A percentile compares a stretch with the other conserved stretches of the same genome.
These are phyloP conservation scores for Brassica hybrid DNA, from an alignment of 441 rosid genomes.

Conservation along the genomic window DNA sequence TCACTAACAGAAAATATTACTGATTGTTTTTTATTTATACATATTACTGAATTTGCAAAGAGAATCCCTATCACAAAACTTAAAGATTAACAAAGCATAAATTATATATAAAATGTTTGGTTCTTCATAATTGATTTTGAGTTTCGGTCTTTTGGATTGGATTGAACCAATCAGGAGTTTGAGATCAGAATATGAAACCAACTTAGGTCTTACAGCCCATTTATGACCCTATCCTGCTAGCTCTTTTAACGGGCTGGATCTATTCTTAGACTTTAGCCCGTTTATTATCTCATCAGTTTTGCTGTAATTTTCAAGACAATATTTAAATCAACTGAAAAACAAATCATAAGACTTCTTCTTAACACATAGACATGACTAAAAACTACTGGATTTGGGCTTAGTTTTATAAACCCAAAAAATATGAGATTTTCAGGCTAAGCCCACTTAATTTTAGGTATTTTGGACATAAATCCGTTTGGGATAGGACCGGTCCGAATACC, in stretches of 20 bases:
- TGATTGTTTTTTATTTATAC: neutral
- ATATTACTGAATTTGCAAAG: neutral
- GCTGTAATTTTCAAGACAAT: neutral
- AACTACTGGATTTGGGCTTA: no score
- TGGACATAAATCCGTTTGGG: no score
- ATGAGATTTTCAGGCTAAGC: no score
- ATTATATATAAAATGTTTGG: neutral
- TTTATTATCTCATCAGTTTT: neutral
- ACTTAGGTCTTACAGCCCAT: constrained; percentile 13
- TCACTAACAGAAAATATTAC: no score
- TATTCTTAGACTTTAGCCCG: constrained; percentile 3
- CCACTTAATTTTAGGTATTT: no score
- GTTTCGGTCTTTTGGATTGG: neutral
- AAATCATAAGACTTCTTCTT: neutral
- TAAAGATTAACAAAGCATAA: neutral
- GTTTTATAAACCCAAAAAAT: no score
- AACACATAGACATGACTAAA: no score
- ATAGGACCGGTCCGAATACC: no score
- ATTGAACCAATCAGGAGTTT: neutral
- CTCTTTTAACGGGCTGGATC: neutral
- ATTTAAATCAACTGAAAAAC: neutral
- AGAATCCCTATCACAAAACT: neutral
- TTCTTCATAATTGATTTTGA: neutral
- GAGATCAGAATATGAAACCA: constrained; percentile 11
- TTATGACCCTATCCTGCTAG: neutral